Evolutionary conservation across 1,139 yeast species (phyloP).

Genomic region (Geotrichum reessii): DNA sequence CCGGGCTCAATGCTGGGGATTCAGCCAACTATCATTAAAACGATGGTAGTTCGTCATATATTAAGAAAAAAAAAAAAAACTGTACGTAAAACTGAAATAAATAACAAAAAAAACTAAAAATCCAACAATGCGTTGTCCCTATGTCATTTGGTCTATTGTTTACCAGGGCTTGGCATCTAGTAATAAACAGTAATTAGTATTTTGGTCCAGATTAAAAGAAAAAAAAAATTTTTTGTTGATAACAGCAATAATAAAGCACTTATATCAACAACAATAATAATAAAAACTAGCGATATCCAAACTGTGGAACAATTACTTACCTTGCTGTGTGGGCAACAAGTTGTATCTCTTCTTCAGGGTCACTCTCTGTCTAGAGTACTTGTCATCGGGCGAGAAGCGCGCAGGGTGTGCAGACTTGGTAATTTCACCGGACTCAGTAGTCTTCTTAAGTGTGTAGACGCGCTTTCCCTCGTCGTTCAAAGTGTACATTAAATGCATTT

Average conservation of each 20-base stretch:
- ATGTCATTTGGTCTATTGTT: not conserved
- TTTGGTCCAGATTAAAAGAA: too few relatives aligned
- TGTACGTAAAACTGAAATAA: not conserved
- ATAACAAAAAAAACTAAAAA: not conserved
- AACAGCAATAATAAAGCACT: too few relatives aligned
- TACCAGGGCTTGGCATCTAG: conserved; percentile 27
- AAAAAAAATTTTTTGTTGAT: too few relatives aligned
- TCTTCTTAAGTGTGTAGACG: conserved; percentile 82
- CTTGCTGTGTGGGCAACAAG: conserved; percentile 79
- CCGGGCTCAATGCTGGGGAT: not conserved
- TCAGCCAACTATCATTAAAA: not conserved
- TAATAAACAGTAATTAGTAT: conserved; percentile 7
- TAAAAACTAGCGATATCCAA: too few relatives aligned
- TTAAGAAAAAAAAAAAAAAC: not conserved
- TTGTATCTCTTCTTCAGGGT: conserved; percentile 93
- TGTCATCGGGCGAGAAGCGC: conserved; percentile 98
- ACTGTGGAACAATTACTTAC: conserved; percentile 28
- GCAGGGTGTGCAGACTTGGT: conserved; percentile 99
- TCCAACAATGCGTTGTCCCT: not conserved
- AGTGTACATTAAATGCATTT: conserved; percentile 98
- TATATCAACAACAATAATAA: conserved; percentile 22
- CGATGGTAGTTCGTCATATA: too few relatives aligned
- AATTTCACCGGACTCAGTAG: conserved; percentile 79
- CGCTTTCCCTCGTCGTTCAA: conserved; percentile 92
- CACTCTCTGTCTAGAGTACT: conserved; percentile 97